A percentile compares a stretch with the other conserved stretches of the same genome.
These are phyloP conservation scores for Tuber magnatum DNA, from an alignment of 495 filamentous ascomycete species.

Conservation along the genomic window DNA sequence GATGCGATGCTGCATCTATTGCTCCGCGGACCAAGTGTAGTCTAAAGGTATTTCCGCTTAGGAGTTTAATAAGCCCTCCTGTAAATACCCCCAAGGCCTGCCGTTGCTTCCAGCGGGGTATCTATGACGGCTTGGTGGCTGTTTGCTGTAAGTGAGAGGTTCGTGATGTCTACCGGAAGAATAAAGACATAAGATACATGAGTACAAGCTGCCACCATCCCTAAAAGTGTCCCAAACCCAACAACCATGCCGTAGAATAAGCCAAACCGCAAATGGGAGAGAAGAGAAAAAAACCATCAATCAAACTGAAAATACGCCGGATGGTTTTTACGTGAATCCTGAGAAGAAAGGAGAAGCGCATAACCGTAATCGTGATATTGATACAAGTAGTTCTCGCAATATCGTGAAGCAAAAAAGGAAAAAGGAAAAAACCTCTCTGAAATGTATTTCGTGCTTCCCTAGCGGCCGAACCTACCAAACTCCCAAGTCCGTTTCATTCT, in stretches of 20 bases:
- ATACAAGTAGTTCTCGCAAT: background rate
- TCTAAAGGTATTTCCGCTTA: background rate
- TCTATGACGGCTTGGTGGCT: background rate
- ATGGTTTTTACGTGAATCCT: background rate
- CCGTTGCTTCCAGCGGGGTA: background rate
- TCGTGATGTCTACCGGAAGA: background rate
- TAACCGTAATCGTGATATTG: background rate
- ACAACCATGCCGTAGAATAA: background rate
- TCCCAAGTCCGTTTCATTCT: background rate
- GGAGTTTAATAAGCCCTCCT: background rate
- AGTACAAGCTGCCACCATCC: conserved; percentile 2
- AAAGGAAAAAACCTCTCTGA: background rate
- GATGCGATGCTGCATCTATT: background rate
- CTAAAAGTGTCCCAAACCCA: background rate
- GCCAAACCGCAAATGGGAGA: background rate
- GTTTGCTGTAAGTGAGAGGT: background rate
- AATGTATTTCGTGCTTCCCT: background rate
- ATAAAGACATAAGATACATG: background rate
- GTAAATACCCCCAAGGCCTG: background rate
- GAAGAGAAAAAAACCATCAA: background rate
- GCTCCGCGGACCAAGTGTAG: background rate
- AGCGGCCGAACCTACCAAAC: background rate
- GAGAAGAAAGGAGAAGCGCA: background rate
- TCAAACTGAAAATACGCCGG: background rate
- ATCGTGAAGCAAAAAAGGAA: background rate